Conservation (phyloP, 495 filamentous ascomycete species). For the Letharia lupina region DNA sequence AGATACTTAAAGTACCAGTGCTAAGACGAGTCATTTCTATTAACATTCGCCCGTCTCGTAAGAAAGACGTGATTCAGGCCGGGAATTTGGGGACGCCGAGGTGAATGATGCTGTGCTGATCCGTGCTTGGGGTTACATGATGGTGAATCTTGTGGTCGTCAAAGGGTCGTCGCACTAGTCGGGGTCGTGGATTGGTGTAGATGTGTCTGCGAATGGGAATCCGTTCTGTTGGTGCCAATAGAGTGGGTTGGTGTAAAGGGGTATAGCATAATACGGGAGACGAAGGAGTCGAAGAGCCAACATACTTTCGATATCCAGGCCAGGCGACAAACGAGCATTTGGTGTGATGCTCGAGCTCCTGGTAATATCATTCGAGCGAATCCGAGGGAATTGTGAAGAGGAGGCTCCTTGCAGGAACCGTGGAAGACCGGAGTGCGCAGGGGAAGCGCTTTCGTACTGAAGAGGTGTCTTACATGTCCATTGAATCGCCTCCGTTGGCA, state of each 20-base stretch:
- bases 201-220: conserved; percentile 8
- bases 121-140: conserved; percentile 26
- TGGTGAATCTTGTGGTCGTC: conserved; percentile 27
- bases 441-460: conserved; percentile 1
- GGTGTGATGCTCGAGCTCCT: conserved; percentile 8
- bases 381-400: not conserved
- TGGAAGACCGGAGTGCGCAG: not conserved
- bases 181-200: conserved; percentile 10
- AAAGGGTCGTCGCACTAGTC: conserved; percentile 21
- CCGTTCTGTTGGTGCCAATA: conserved; percentile 11
- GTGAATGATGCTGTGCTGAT: conserved; percentile 18
- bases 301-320: conserved; percentile 14
- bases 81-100: conserved; percentile 9
- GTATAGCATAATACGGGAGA: conserved; percentile 5
- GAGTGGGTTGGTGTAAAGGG: conserved; percentile 3
- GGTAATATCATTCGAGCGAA: not conserved
- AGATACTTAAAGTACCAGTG: conserved; percentile 14
- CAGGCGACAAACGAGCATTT: not conserved
- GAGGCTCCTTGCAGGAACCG: not conserved
- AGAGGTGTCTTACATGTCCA: conserved; percentile 84
- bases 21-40: conserved; percentile 16
- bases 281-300: conserved; percentile 3
- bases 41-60: conserved; percentile 12
- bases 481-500: conserved; percentile 82
- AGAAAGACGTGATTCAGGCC: conserved; percentile 4